Base-by-base conservation (phyloP, 176 grass and related monocot species). In the Areca catechu region DNA sequence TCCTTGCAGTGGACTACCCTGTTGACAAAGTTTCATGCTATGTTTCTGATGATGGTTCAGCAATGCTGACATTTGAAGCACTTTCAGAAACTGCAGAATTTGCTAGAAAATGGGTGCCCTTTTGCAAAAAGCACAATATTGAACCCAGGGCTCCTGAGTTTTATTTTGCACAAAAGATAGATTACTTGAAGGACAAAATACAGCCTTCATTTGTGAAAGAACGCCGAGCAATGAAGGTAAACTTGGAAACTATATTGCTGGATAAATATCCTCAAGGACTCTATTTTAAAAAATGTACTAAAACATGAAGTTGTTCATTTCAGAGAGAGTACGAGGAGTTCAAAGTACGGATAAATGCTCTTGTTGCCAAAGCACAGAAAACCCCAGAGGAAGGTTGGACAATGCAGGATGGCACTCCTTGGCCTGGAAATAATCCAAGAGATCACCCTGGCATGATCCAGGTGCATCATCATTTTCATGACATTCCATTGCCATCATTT, bases 401-500 rank as follows among this genome's bases (percentile, higher is more conserved):
- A 62, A 95, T 89, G 90, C 74, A 80, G 57, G 90, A 95, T 80
- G 90, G 90, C 24, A 95, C 90, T 58, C 62, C 82, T 51, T 95
- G 90, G 90, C 90, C 90, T 71, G 90, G 90, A 56, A 95, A 95
- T 80, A 89, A 89, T 64, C 62, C 83, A 63, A 83, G 90, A 22
- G 86, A 95, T 66, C 86, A 95, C 63, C 90, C 90, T 63, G 90
- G 90, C 72, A 95, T 95, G 90, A 95, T 95, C 54, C 90, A 95
- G 82, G 90, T 95, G 30, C 29, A 3, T 48, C 28, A 20, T 37
- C 17, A 2, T 65, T 29, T 60, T 20, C 57, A 73, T 67, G 5
- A 4, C 47, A 22, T 29, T 65, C n/a, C 47, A 17, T 65, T 34
- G 2, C 10, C 34, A 43, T 43, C 34, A 43, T 43, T 66, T 16